Conservation (phyloP, 345 rosid genomes). For the Eucalyptus curtisii region DNA sequence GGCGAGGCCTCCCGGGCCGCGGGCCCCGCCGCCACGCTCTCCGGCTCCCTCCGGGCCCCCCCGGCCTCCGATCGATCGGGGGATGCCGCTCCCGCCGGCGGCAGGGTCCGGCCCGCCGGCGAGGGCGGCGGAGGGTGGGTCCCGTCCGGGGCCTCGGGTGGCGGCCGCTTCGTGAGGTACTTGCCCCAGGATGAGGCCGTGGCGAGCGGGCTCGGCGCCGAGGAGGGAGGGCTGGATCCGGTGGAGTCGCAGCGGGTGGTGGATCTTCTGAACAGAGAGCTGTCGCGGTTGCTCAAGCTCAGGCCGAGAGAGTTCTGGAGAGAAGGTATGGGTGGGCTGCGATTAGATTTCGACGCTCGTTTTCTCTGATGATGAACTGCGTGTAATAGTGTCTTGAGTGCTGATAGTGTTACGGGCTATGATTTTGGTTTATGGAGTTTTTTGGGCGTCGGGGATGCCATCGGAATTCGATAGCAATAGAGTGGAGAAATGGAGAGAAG, state of each 20-base stretch:
- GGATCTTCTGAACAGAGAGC: conserved; percentile 81
- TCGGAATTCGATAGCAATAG: background rate
- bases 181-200: conserved; percentile 96
- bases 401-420: background rate
- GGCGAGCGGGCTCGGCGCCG: conserved; percentile 67
- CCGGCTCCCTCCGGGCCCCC: conserved; percentile 51
- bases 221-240: conserved; percentile 81
- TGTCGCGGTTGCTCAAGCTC: conserved; percentile 68
- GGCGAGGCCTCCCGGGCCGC: background rate
- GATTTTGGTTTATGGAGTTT: background rate
- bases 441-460: background rate
- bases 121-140: conserved; percentile 30
- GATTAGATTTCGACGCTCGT: background rate
- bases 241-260: conserved; percentile 92
- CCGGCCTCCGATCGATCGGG: conserved; percentile 2
- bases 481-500: background rate
- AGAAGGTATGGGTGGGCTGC: conserved; percentile 30
- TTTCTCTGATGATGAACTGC: background rate
- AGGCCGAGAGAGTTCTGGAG: conserved; percentile 81
- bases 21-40: conserved; percentile 28
- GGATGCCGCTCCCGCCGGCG: background rate
- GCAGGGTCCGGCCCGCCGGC: conserved; percentile 32
- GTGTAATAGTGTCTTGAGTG: background rate
- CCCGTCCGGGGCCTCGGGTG: conserved; percentile 18
- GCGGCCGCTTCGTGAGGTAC: conserved; percentile 64